Evolutionary conservation across 75 land plant genomes (phyloP), one percentile per base, ranked within the genome.

Genomic region (Gnetum montanum): DNA sequence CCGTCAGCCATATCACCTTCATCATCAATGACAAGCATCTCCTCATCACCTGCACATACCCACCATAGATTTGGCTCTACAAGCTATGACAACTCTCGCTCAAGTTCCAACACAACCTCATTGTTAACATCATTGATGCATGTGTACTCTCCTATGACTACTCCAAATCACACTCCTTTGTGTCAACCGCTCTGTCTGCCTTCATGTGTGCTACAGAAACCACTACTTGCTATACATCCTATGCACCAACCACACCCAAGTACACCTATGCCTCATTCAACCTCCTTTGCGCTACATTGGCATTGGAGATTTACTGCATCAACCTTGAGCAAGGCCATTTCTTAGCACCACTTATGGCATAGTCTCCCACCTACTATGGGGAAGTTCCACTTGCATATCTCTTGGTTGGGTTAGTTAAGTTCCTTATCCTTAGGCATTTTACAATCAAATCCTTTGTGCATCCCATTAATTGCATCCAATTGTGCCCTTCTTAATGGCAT

Each of bases 171-270:
- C 99, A 38, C 90, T 95, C 68, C 78, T 95, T 3, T 95, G 97
- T 68, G 74, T 92, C 59, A 92, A 95, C 74, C 92, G 99, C 29
- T 90, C 99, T 59, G 63, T 95, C 29, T 60, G 71, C 61, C 64
- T 95, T n/a, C 99, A 95, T 83, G 97, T 97, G 16, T 90, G 84
- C 65, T 86, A 93, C 68, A 97, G 99, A 58, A 86, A 85, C 49
- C 87, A 90, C 51, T 84, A 83, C 65, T 84, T 76, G 67, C 62
- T 95, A 33, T 64, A 92, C 26, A 83, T 95, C 41, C 99, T 97
- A 38, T 80, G 98, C 96, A n/a, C n/a, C n/a, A 97, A 97, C 55
- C 80, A 97, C 54, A 92, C 90, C 56, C 61, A 73, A 65, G 54
- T 95, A 90, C 74, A 92, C 90, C 60, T 70, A 64, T 57, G 90